These are phyloP conservation scores for Saccharomycopsis fibuligera DNA, from an alignment of 805 yeast species.

Conservation along the genomic window DNA sequence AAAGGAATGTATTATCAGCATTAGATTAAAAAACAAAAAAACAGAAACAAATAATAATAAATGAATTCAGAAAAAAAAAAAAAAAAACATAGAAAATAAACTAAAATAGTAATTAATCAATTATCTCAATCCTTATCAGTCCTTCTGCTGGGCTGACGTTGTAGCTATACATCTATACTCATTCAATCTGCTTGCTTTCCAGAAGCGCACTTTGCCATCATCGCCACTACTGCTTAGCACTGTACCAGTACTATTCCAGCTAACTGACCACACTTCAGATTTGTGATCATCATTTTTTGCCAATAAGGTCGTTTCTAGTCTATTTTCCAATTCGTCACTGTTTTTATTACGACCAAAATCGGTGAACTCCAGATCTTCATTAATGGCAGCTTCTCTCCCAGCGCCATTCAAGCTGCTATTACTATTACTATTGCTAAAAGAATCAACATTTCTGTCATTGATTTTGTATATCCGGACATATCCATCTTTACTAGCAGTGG, in stretches of 20 bases:
- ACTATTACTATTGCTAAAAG: slow-evolving; percentile 13
- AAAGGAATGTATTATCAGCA: neutral
- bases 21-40: neutral
- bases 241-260: slow-evolving; percentile 94
- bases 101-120: neutral
- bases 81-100: neutral
- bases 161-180: slow-evolving; percentile 91
- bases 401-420: slow-evolving; percentile 11
- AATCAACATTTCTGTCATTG: slow-evolving; percentile 33
- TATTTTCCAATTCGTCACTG: neutral
- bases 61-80: neutral
- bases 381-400: neutral
- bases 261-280: slow-evolving; percentile 92
- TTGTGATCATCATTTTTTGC: slow-evolving; percentile 71
- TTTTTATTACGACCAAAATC: neutral
- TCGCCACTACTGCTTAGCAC: slow-evolving; percentile 91
- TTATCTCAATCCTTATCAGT: neutral
- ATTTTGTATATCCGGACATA: slow-evolving; percentile 79
- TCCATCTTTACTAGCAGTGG: slow-evolving; percentile 96
- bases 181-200: slow-evolving; percentile 83
- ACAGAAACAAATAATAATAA: neutral
- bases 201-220: slow-evolving; percentile 84
- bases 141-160: slow-evolving; percentile 40
- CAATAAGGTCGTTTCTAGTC: slow-evolving; percentile 25
- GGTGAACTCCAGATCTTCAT: slow-evolving; percentile 7